Percentiles rank a stretch among this genome's conserved stretches.
These are phyloP conservation scores for Umbelopsis vinacea DNA, from an alignment of 192 early-diverging fungal genomes.

Conservation along the genomic window DNA sequence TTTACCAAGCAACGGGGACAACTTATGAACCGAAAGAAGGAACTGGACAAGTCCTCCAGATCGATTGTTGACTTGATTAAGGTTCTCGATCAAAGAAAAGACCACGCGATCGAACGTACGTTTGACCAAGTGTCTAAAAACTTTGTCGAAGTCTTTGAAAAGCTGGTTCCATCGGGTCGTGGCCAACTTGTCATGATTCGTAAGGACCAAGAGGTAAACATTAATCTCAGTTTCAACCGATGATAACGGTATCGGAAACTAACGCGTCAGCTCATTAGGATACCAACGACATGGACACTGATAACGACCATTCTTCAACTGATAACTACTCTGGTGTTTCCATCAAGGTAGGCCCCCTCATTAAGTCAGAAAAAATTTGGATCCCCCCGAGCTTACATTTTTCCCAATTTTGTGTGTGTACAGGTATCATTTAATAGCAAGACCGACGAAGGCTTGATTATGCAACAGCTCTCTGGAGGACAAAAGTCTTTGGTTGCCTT, in stretches of 20 bases:
- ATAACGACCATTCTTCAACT: conserved; percentile 51
- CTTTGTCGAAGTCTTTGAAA: conserved; percentile 88
- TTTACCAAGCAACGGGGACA: conserved; percentile 91
- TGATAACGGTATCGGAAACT: not conserved
- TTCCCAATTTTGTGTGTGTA: not conserved
- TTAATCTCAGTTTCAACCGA: conserved; percentile 30
- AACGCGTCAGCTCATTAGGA: not conserved
- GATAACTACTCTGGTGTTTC: conserved; percentile 92
- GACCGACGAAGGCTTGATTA: conserved; percentile 82
- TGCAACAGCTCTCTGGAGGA: conserved; percentile 96
- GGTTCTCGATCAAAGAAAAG: conserved; percentile 92
- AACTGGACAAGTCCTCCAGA: conserved; percentile 82
- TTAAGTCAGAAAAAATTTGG: not conserved
- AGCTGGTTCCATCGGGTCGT: conserved; percentile 85
- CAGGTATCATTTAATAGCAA: conserved; percentile 93
- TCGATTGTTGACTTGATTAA: conserved; percentile 89
- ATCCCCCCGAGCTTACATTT: too few relatives aligned
- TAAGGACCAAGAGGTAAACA: conserved; percentile 55
- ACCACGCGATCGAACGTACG: conserved; percentile 96
- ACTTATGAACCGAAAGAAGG: conserved; percentile 81
- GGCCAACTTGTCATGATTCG: conserved; percentile 86
- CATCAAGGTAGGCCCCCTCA: conserved; percentile 66
- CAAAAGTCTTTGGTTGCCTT: conserved; percentile 98
- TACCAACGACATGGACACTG: conserved; percentile 44
- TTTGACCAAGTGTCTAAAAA: conserved; percentile 90